Evolutionary conservation across 805 yeast species (phyloP).

Genomic region (Zygoascus flipseniorum): DNA sequence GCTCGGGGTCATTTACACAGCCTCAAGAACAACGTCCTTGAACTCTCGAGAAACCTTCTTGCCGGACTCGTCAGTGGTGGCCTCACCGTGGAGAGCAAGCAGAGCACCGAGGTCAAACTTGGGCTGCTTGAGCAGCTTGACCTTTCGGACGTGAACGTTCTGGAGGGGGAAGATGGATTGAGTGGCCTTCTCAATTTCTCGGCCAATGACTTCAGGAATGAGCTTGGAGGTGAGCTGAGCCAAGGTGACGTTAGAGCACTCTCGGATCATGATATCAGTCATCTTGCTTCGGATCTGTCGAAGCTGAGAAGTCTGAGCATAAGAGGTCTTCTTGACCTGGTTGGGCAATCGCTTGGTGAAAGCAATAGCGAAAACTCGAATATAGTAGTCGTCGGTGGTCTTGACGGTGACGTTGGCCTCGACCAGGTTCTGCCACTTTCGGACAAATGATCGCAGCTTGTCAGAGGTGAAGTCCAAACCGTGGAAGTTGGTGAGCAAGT

Average conservation of each 20-base stretch:
- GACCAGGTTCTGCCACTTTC: conserved; percentile 98
- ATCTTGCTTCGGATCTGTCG: conserved; percentile 96
- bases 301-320: conserved; percentile 96
- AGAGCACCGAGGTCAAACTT: conserved; percentile 96
- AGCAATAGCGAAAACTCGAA: conserved; percentile 94
- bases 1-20: conserved; percentile 53
- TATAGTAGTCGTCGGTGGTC: conserved; percentile 95
- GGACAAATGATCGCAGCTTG: conserved; percentile 93
- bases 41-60: conserved; percentile 91
- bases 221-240: conserved; percentile 95
- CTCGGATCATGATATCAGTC: conserved; percentile 93
- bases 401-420: conserved; percentile 98
- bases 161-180: conserved; percentile 94
- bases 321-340: conserved; percentile 96
- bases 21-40: conserved; percentile 98
- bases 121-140: conserved; percentile 96
- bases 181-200: conserved; percentile 96
- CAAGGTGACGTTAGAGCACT: conserved; percentile 88
- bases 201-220: conserved; percentile 97
- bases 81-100: conserved; percentile 96
- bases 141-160: conserved; percentile 98
- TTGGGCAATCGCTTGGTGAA: conserved; percentile 97
- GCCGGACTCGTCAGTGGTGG: conserved; percentile 90
- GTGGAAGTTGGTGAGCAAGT: conserved; percentile 98
- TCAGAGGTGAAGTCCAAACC: conserved; percentile 97